Evolutionary conservation across 2,329 filamentous ascomycete genomes (phyloP).

Genomic region (Curvularia lunata): DNA sequence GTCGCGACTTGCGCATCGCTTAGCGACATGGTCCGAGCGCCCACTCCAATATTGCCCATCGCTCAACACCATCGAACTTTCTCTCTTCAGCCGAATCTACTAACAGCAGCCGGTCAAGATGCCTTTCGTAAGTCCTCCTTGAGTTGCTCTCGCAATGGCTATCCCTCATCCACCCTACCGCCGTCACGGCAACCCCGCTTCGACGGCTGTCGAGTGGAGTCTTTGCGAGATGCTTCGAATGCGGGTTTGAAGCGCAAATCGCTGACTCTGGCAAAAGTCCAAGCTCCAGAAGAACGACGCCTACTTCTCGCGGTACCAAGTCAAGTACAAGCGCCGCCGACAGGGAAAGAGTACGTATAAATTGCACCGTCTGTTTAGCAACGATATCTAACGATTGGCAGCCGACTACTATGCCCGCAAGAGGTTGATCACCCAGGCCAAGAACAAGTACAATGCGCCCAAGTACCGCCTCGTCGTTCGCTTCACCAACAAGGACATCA

Average conservation of each 20-base stretch:
- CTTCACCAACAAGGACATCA: slow-evolving; percentile 99
- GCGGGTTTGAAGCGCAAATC: slow-evolving; percentile 96
- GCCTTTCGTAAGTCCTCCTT: slow-evolving; percentile 56
- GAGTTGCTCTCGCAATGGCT: slow-evolving; percentile 21
- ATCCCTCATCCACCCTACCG: slow-evolving; percentile 16
- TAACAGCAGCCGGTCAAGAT: slow-evolving; percentile 48
- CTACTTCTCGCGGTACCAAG: slow-evolving; percentile 99
- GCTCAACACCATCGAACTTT: slow-evolving; percentile 30
- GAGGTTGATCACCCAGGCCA: slow-evolving; percentile 99
- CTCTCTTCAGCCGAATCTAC: slow-evolving; percentile 33
- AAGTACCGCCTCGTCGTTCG: slow-evolving; percentile 99
- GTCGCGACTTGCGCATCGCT: slow-evolving; percentile 22
- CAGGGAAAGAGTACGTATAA: slow-evolving; percentile 91
- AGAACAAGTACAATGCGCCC: slow-evolving; percentile 99
- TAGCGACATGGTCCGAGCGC: slow-evolving; percentile 19
- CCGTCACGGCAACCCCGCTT: slow-evolving; percentile 36
- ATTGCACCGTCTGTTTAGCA: not conserved
- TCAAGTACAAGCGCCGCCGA: slow-evolving; percentile 98
- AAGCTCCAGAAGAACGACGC: slow-evolving; percentile 97
- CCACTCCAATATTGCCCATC: slow-evolving; percentile 17
- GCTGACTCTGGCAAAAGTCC: slow-evolving; percentile 94
- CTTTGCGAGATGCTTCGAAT: slow-evolving; percentile 91
- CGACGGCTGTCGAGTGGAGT: slow-evolving; percentile 44
- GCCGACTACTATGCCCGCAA: slow-evolving; percentile 99
- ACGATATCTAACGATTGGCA: slow-evolving; percentile 65